Base-by-base conservation (phyloP, 352 stramenopile genomes). In the Phytophthora megakarya region DNA sequence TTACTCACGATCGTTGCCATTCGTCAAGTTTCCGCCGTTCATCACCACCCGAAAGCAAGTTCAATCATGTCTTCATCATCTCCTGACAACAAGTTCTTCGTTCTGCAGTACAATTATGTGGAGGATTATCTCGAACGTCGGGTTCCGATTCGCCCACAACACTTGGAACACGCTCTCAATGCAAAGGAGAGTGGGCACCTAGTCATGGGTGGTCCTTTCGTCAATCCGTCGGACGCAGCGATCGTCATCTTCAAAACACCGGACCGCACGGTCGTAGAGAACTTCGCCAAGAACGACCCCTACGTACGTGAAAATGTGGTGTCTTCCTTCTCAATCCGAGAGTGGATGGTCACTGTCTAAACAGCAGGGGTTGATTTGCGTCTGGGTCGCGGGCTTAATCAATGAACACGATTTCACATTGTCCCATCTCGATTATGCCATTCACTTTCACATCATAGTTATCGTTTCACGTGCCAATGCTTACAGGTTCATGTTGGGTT, bases 261-360 rank as follows among this genome's bases (percentile, higher is more conserved):
- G 16, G 62, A 86, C 65, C 74, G 76, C 52, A 44, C 49, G 16
- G 55, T 80, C 30, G 76, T 90, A 18, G 74, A 88, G 28, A 61
- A 81, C 13, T 90, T 90, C 51, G 80, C 69, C 7, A 50, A 81
- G 66, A 67, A 71, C 18, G 81, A 90, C 64, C 78, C 81, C 45
- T 90, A 90, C 58, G 81, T 90, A 18, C 61, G 74, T 60, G 86
- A 90, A 60, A 70, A 81, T 22, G 75, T 90, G 62, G 81, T 88
- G 30, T 79, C 73, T 13, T 60, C 50, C 48, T 75, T 81, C 68
- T 73, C 68, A 30, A 84, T 90, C 49, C 81, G 76, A 55, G 75
- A 86, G 58, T 90, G 75, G 66, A 84, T 67, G 16, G 72, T 90
- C 39, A 32, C 44, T 11, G 47, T 55, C 18, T 55, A 43, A 15